Evolutionary conservation across 2,329 filamentous ascomycete genomes (phyloP).

Genomic region (Tolypocladium cylindrosporum): DNA sequence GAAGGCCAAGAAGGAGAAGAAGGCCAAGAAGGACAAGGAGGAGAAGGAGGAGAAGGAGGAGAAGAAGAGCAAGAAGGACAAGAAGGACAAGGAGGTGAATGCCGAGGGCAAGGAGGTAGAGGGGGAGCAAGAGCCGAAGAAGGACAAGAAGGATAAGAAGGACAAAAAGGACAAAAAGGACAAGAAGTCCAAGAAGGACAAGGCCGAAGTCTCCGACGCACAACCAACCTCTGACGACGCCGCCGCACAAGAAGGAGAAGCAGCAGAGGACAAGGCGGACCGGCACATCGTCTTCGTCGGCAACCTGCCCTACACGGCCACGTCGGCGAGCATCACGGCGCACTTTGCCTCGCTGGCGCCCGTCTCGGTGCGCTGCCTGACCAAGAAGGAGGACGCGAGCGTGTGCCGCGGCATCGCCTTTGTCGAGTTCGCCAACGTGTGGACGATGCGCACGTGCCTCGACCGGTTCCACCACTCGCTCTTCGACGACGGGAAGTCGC

Average conservation of each 20-base stretch:
- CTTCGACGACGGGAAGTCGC: conserved; percentile 49
- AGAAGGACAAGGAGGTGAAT: conserved; percentile 9
- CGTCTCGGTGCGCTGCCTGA: conserved; percentile 52
- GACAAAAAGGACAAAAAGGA: conserved; percentile 6
- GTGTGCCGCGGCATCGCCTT: conserved; percentile 71
- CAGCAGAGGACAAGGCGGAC: conserved; percentile 10
- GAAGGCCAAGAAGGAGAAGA: conserved; percentile 10
- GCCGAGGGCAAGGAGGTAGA: conserved; percentile 11
- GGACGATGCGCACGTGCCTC: conserved; percentile 86
- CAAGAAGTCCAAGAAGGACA: background rate
- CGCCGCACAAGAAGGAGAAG: background rate
- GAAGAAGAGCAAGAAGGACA: conserved; percentile 10
- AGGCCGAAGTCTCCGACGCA: background rate
- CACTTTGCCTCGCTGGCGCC: conserved; percentile 66
- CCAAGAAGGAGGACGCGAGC: conserved; percentile 49
- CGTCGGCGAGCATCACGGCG: conserved; percentile 52
- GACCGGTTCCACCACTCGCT: conserved; percentile 81
- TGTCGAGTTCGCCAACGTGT: conserved; percentile 77
- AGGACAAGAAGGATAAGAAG: conserved; percentile 1
- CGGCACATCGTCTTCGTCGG: conserved; percentile 36
- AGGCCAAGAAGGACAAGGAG: conserved; percentile 8
- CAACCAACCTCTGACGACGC: background rate
- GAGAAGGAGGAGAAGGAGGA: conserved; percentile 6
- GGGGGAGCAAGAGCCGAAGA: conserved; percentile 24
- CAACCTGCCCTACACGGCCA: conserved; percentile 83